Evolutionary conservation across 805 yeast genomes (phyloP).

Genomic region (Cyberlindnera galapagoensis): DNA sequence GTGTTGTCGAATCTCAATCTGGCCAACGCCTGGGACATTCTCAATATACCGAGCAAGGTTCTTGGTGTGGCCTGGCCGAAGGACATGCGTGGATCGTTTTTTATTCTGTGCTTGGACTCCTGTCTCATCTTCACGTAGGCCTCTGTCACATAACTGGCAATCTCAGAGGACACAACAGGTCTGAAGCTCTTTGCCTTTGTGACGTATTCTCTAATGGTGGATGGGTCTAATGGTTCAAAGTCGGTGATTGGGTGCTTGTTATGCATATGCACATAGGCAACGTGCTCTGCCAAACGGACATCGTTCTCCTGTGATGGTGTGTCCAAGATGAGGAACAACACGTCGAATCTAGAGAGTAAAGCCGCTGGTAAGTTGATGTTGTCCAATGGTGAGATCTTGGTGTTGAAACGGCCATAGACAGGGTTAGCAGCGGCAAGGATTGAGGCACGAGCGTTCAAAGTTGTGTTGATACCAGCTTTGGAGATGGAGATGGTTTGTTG

Average conservation of each 20-base stretch:
- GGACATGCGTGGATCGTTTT: constrained; percentile 56
- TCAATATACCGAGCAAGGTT: constrained; percentile 81
- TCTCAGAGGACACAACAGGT: constrained; percentile 78
- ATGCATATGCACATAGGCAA: constrained; percentile 93
- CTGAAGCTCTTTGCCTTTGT: constrained; percentile 78
- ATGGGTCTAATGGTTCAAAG: constrained; percentile 70
- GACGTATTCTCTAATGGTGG: constrained; percentile 79
- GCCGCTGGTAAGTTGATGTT: constrained; percentile 97
- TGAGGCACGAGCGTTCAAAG: constrained; percentile 91
- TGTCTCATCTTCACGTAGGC: constrained; percentile 89
- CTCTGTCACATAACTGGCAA: constrained; percentile 80
- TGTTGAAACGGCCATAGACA: constrained; percentile 88
- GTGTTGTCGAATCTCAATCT: constrained; percentile 71
- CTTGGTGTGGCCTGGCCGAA: constrained; percentile 95
- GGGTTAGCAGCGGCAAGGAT: constrained; percentile 99
- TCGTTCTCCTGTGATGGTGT: constrained; percentile 75
- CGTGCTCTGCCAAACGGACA: constrained; percentile 85
- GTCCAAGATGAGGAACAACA: constrained; percentile 81
- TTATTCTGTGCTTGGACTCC: constrained; percentile 73
- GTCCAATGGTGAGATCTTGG: constrained; percentile 84
- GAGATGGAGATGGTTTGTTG: constrained; percentile 97
- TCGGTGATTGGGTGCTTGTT: constrained; percentile 76
- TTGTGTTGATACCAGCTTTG: constrained; percentile 95
- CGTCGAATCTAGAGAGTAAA: constrained; percentile 87
- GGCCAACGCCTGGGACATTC: constrained; percentile 93